Base-by-base conservation (phyloP, 2,329 filamentous ascomycete species). In the Venturia carpophila region DNA sequence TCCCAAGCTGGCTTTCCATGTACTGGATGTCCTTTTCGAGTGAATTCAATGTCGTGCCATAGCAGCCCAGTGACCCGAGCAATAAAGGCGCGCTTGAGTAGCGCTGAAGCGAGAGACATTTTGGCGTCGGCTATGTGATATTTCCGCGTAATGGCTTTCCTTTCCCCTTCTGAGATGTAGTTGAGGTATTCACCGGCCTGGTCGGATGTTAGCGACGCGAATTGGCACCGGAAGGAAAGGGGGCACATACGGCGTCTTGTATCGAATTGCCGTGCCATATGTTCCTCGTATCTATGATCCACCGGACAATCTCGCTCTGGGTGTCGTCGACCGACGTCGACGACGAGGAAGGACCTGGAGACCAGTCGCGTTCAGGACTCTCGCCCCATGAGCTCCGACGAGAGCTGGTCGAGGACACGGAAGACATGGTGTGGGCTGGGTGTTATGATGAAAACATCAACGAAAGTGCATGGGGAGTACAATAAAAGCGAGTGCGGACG, bases 1-100 rank as follows among this genome's bases (percentile, higher is more conserved):
- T 83, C 74, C 65, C 81, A 77, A 73, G 79, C 74, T 68, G 80
- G 78, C 79, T 82, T 82, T 34, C 80, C 80, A 66, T 82, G 78
- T 65, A 77, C 77, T 27, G 76, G 79, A 70, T 73, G 75, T 67
- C 77, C 86, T 79, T 74, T 78, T 30, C 86, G 82, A 13, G 81
- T 80, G 65, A 89, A 78, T 21, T 71, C 75, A 60, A 87, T 84
- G 4, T 80, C 74, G 49, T 78, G 74, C 88, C 88, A 92, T 13
- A 85, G 78, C 24, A 88, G 78, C 64, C 75, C 75, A 67, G 83
- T 79, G 64, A 82, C 80, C 69, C 82, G 82, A 65, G 83, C 80
- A 68, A 92, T 83, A 71, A 84, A 86, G 69, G 87, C 82, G 65
- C 88, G 87, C 78, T 93, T 93, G 67, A 92, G 79, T 62, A 93